These are phyloP conservation scores for Limtongozyma cylindracea DNA, from an alignment of 805 yeast species.

Conservation along the genomic window DNA sequence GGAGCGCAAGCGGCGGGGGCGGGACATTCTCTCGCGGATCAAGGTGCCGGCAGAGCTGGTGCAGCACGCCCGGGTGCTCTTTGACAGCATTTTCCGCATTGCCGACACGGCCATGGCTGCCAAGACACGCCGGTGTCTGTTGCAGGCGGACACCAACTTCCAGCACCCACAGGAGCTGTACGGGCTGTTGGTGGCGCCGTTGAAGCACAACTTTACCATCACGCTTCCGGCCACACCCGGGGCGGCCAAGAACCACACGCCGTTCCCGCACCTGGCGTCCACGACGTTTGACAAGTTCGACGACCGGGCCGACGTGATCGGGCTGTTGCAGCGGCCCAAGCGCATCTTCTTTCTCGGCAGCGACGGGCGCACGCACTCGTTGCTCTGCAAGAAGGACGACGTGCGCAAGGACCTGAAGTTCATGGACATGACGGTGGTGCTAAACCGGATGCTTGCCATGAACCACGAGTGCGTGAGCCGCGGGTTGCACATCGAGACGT, in stretches of 20 bases:
- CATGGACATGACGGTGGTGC: constrained; percentile 73
- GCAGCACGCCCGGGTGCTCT: constrained; percentile 8
- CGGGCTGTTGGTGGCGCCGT: constrained; percentile 43
- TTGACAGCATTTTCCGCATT: constrained; percentile 15
- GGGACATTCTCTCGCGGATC: constrained; percentile 4
- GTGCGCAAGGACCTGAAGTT: constrained; percentile 86
- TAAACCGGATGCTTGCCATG: constrained; percentile 43
- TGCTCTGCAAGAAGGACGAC: constrained; percentile 79
- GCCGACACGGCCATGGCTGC: constrained; percentile 13
- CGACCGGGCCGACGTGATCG: constrained; percentile 39
- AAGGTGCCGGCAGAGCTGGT: too few relatives aligned
- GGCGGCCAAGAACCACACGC: constrained; percentile 11
- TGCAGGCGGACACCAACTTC: constrained; percentile 16
- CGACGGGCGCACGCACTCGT: constrained; percentile 46
- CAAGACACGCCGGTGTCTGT: constrained; percentile 9
- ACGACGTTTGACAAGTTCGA: constrained; percentile 37
- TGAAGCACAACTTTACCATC: constrained; percentile 41
- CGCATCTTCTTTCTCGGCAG: constrained; percentile 54
- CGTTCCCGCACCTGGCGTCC: constrained; percentile 17
- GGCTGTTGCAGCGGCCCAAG: constrained; percentile 74
- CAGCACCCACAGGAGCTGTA: constrained; percentile 7
- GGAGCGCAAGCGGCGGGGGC: constrained; percentile 7
- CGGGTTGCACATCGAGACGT: constrained; percentile 45
- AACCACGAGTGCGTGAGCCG: constrained; percentile 56
- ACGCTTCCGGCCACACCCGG: constrained; percentile 27